Base-by-base conservation (phyloP, 441 rosid genomes). In the Bruguiera hainesii region DNA sequence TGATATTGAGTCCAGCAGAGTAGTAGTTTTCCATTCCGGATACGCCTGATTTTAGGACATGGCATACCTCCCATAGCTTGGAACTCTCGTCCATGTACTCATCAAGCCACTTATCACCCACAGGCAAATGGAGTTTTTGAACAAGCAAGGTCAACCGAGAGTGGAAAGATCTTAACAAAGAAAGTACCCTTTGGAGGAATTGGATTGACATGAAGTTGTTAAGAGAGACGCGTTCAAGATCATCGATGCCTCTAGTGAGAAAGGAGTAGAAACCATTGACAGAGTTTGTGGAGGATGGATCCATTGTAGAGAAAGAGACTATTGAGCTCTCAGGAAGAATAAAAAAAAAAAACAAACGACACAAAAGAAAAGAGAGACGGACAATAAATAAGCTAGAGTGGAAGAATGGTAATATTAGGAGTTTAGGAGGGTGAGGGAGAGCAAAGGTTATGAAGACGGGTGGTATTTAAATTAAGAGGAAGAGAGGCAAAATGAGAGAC, bases 31-130 rank as follows among this genome's bases (percentile, higher is more conserved):
- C 99, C 69, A 95, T 76, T 9, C 84, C 88, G 0, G 97, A 84
- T 21, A 90, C 74, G 46, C 89, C 94, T 19, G 90, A 91, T 81
- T 95, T 95, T 67, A 95, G 73, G 58, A 89, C 87, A 74, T 76
- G 89, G 53, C 95, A 95, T 18, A 96, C 98, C 55, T 94, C 97
- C 99, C 99, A 94, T 11, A 94, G 90, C 74, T 85, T 89, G 7
- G 97, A 88, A 65, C 92, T 94, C 72, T 94, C 97, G 67, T 94
- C 97, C 99, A 94, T 94, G 78, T 91, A 94, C 76, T 94, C 97
- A 28, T 94, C 91, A 1, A 94, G 97, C 99, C 97, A 94, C 79
- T 89, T 94, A 33, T 89, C 99, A 0, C 99, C 99, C 26, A 85
- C 88, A 28, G 99, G 98, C 26, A 95, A 83, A 48, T 85, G 96